Conservation (phyloP, 768 basidiomycete genomes). For the Porpolomopsis calyptriformis region DNA sequence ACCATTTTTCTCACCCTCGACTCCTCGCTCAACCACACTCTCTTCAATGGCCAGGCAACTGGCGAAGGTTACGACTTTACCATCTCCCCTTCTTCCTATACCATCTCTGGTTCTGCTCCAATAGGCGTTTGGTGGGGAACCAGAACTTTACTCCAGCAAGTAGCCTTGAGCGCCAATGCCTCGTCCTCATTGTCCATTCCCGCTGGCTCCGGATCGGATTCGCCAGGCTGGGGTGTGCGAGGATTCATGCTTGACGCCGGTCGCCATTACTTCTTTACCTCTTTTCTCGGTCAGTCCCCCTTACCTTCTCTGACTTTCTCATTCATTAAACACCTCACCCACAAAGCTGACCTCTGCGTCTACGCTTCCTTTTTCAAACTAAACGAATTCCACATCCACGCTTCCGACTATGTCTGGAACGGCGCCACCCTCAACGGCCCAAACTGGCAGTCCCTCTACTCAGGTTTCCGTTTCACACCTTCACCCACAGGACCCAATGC, state of each 20-base stretch:
- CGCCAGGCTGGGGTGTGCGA: conserved; percentile 34
- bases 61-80: conserved; percentile 30
- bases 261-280: conserved; percentile 33
- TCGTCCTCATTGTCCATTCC: conserved; percentile 19
- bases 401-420: conserved; percentile 35
- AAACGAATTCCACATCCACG: conserved; percentile 33
- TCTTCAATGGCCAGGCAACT: conserved; percentile 28
- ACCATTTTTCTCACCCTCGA: conserved; percentile 24
- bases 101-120: conserved; percentile 24
- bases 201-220: conserved; percentile 26
- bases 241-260: conserved; percentile 38
- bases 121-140: conserved; percentile 37
- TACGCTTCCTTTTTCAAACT: conserved; percentile 38
- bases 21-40: conserved; percentile 17
- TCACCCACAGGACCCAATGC: conserved; percentile 21
- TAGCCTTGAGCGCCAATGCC: conserved; percentile 17
- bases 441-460: conserved; percentile 31
- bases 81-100: conserved; percentile 19
- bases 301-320: background rate
- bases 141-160: conserved; percentile 32
- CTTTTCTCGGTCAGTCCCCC: conserved; percentile 24
- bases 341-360: conserved; percentile 30
- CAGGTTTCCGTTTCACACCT: conserved; percentile 33
- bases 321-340: background rate
- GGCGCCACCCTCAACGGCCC: conserved; percentile 26